Percentiles rank a stretch among this genome's conserved stretches.
These are phyloP conservation scores for Solanum piurae DNA, from an alignment of 257 asterid genomes.

Conservation along the genomic window DNA sequence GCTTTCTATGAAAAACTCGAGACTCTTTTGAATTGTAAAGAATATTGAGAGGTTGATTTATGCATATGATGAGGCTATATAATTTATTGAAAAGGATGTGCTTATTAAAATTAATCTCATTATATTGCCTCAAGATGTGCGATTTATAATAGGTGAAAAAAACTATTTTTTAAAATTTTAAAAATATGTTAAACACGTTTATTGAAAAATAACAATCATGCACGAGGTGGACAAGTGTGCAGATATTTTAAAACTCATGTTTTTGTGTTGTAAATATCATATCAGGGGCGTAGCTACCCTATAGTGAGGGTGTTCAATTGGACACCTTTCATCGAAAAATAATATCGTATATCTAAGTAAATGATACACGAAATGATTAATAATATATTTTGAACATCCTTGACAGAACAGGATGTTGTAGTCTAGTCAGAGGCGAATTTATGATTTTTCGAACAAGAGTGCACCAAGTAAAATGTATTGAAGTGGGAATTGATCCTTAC, in stretches of 20 bases:
- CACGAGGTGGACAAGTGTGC: not conserved
- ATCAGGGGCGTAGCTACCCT: no score
- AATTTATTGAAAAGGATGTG: not conserved
- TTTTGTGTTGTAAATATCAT: not conserved
- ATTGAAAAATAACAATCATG: not conserved
- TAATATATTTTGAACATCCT: no score
- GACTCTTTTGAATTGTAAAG: not conserved
- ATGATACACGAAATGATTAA: no score
- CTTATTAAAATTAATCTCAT: not conserved
- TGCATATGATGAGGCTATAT: not conserved
- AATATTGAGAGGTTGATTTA: not conserved
- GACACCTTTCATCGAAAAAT: no score
- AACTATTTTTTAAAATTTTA: not conserved
- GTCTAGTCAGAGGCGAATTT: no score
- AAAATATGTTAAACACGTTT: not conserved
- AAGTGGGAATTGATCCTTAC: no score
- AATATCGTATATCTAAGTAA: no score
- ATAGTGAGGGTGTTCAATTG: no score
- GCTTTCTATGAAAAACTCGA: not conserved
- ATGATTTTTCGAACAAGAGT: no score
- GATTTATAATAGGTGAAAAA: not conserved
- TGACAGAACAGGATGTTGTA: no score
- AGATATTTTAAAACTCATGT: not conserved
- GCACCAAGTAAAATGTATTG: no score
- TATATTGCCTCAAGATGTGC: not conserved